Evolutionary conservation across 176 grass and related monocot genomes (phyloP).

Genomic region (Carex kokanica): DNA sequence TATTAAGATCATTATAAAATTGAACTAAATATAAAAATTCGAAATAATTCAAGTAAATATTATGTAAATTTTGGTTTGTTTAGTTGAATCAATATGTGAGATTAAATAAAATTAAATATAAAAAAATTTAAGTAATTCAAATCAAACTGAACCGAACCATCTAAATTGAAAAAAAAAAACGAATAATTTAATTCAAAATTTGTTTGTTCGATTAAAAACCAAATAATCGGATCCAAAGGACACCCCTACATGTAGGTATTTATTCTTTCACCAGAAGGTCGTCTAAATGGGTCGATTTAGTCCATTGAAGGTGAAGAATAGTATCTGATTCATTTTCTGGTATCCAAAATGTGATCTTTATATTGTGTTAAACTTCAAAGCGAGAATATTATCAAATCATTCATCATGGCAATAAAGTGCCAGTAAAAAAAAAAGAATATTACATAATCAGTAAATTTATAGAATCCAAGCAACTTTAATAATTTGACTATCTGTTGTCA

Average conservation of each 20-base stretch:
- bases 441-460: slow-evolving; percentile 18
- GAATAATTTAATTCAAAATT: too few species aligned
- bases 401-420: neutral
- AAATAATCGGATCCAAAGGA: too few species aligned
- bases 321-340: neutral
- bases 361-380: neutral
- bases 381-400: neutral
- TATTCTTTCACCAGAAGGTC: neutral
- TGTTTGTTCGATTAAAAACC: too few species aligned
- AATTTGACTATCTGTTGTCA: slow-evolving; percentile 10
- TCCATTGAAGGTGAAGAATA: neutral
- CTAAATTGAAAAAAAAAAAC: slow-evolving; percentile 5
- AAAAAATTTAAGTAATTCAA: neutral
- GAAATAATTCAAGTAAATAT: too few species aligned
- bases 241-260: neutral
- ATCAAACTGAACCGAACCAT: too few species aligned
- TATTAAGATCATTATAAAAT: too few species aligned
- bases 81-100: too few species aligned
- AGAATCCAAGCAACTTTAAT: neutral
- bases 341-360: neutral
- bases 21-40: too few species aligned
- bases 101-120: too few species aligned
- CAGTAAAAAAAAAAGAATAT: neutral
- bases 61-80: too few species aligned
- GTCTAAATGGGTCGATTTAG: neutral